phyloP scores from a whole-genome alignment of 768 basidiomycete genomes.

The Rhizopogon rudus region DNA sequence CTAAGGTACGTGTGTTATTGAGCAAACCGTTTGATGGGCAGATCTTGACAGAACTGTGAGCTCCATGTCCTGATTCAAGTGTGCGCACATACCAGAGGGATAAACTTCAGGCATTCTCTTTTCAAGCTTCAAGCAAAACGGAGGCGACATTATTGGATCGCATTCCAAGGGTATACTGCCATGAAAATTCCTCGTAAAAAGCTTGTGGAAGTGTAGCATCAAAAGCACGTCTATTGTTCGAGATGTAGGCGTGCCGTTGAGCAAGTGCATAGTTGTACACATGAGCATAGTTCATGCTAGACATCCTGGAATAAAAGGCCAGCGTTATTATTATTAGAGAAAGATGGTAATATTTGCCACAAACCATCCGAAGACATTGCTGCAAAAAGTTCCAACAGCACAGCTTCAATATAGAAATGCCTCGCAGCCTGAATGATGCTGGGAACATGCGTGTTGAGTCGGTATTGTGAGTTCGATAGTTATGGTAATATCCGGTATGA shows the following conservation, averaged over 20 bases:
- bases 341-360: neutral
- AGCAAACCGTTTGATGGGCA: slow-evolving; percentile 87
- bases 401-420: slow-evolving; percentile 10
- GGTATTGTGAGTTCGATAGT: slow-evolving; percentile 1
- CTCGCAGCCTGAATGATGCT: slow-evolving; percentile 6
- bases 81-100: slow-evolving; percentile 58
- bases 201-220: neutral
- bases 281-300: slow-evolving; percentile 6
- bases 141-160: no score
- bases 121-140: slow-evolving; percentile 89
- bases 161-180: slow-evolving; percentile 3
- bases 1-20: slow-evolving; percentile 73
- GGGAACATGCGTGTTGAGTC: slow-evolving; percentile 6
- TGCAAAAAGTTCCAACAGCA: slow-evolving; percentile 11
- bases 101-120: slow-evolving; percentile 85
- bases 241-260: neutral
- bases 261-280: slow-evolving; percentile 3
- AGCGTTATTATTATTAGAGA: neutral
- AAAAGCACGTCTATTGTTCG: slow-evolving; percentile 1
- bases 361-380: slow-evolving; percentile 4
- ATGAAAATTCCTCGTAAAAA: neutral
- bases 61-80: neutral
- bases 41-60: slow-evolving; percentile 44
- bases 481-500: slow-evolving; percentile 13
- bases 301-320: slow-evolving; percentile 1